Evolutionary conservation across 768 basidiomycete species (phyloP).

Genomic region (Lactarius tabidus): DNA sequence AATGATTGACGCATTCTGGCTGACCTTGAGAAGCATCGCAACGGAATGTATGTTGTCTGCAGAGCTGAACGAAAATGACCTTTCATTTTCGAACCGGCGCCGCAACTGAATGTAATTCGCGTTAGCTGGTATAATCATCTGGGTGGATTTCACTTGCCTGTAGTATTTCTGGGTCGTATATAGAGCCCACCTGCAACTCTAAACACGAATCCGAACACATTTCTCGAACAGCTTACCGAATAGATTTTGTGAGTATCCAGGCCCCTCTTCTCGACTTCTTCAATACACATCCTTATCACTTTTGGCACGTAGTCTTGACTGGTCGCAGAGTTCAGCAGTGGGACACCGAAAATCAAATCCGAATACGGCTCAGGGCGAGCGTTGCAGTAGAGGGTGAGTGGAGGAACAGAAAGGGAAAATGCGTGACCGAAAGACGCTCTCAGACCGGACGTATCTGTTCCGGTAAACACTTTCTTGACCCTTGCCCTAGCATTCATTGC

Average conservation of each 20-base stretch:
- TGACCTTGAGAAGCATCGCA: not conserved
- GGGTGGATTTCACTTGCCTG: not conserved
- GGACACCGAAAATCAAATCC: not conserved
- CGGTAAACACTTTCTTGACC: not conserved
- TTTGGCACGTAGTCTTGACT: not conserved
- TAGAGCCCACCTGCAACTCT: not conserved
- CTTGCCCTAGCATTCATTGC: not conserved
- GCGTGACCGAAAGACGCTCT: not conserved
- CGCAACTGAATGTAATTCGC: not conserved
- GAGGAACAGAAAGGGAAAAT: not conserved
- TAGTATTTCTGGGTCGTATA: not conserved
- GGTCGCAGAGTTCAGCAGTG: not conserved
- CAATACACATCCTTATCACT: not conserved
- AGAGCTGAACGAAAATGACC: not conserved
- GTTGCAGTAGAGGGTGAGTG: not conserved
- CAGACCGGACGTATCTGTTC: not conserved
- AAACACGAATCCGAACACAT: not conserved
- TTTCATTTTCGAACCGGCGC: not conserved
- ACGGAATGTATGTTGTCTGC: not conserved
- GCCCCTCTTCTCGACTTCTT: not conserved
- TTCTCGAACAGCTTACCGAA: not conserved
- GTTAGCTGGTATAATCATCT: not conserved
- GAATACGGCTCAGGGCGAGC: not conserved
- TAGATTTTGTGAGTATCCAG: not conserved
- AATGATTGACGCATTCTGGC: not conserved